phyloP scores from a whole-genome alignment of 331 rosid species.

The Arachis monticola region DNA sequence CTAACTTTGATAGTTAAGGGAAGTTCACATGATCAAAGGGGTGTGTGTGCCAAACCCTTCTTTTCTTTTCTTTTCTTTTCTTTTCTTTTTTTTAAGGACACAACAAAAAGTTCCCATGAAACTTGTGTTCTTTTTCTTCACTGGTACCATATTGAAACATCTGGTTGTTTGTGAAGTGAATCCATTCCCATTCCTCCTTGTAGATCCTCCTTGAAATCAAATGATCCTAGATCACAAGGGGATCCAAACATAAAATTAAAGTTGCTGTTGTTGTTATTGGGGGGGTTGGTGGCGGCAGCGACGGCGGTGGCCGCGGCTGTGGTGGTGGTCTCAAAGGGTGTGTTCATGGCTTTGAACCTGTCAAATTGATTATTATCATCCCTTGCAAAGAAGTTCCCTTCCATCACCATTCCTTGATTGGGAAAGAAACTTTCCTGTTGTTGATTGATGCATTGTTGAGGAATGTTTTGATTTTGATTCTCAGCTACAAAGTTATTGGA shows the following conservation, averaged over 20 bases:
- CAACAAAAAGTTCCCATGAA: slow-evolving; percentile 28
- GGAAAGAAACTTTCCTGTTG: slow-evolving; percentile 55
- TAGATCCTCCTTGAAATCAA: slow-evolving; percentile 58
- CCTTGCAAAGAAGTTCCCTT: slow-evolving; percentile 50
- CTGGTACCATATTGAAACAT: slow-evolving; percentile 57
- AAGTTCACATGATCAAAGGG: slow-evolving; percentile 36
- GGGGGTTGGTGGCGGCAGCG: background rate
- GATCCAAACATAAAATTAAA: slow-evolving; percentile 55
- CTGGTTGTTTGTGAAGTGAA: slow-evolving; percentile 55
- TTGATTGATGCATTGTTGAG: slow-evolving; percentile 49
- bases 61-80: background rate
- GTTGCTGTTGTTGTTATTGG: slow-evolving; percentile 49
- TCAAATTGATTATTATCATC: slow-evolving; percentile 58
- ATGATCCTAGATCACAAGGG: slow-evolving; percentile 58
- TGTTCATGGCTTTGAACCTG: slow-evolving; percentile 53
- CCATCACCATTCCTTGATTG: slow-evolving; percentile 54
- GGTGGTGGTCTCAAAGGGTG: slow-evolving; percentile 46
- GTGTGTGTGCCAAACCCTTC: background rate
- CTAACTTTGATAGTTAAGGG: slow-evolving; percentile 40
- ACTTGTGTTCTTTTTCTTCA: slow-evolving; percentile 40
- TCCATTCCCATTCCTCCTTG: slow-evolving; percentile 56
- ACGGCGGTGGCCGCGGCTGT: background rate
- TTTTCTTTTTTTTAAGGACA: slow-evolving; percentile 3
- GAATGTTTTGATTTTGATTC: slow-evolving; percentile 41
- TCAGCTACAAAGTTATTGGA: slow-evolving; percentile 34